Base-by-base conservation (phyloP, 164 flowering plant genomes). In the Sedum album region DNA sequence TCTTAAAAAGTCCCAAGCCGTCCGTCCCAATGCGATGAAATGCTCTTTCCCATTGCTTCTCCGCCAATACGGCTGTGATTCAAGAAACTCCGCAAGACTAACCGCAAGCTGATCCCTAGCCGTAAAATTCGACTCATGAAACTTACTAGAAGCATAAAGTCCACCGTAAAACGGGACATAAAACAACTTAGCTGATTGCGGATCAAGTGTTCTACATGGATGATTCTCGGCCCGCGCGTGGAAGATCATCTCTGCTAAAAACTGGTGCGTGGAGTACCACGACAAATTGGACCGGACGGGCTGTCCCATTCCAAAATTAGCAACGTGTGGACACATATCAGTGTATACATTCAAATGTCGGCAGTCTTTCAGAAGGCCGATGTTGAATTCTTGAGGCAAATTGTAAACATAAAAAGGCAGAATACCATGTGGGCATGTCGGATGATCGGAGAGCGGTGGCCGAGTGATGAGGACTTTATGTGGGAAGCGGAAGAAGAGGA, bases 1-100 rank as follows among this genome's bases (percentile, higher is more conserved):
- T 65, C 89, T 74, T 84, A 84, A 79, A 76, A 86, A 83, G 68
- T 87, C 91, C 91, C 91, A 87, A 11, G 89, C 80, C 0, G 87
- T 87, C 66, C 89, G 71, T 8, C 89, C 91, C 3, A 85, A 60
- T 0, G 79, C 91, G 7, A 87, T 2, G 61, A 87, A 85, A 68
- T 87, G 91, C 74, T 85, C 88, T 69, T 64, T 44, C 0, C 91
- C 91, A 60, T 70, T 4, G 17, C 65, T 23, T 41, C 72, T 33
- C 4, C 20, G 41, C 72, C 72, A 70, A 80, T 73, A 61, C 1
- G 65, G 72, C 66, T 80, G 82, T 17, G 60, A 42, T 11, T 36
- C 26, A 57, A 87, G 70, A 20, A 69, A 76, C 65, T 72, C 82
- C 1, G 17, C 75, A 20, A 87, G 70, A 66, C 75, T 71, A 8